Evolutionary conservation across 371 early-diverging fungal genomes (phyloP).

Genomic region (Capillidium heterosporum): DNA sequence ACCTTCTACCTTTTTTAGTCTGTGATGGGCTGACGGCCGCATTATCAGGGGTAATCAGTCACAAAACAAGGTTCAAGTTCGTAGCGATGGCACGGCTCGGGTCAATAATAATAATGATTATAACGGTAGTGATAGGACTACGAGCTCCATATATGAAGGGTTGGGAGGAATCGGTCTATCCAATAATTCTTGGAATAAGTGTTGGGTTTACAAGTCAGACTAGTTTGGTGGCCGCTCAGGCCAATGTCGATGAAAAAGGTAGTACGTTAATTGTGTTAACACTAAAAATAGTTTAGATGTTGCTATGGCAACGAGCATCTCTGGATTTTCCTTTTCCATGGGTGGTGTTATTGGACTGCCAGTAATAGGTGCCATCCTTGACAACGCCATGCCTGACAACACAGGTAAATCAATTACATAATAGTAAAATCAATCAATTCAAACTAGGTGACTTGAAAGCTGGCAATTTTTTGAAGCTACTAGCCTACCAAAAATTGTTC

Average conservation of each 20-base stretch:
- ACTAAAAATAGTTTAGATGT: slow-evolving; percentile 22
- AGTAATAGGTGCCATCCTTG: slow-evolving; percentile 13
- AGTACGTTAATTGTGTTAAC: too few species aligned
- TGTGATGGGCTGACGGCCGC: slow-evolving; percentile 14
- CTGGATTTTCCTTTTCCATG: slow-evolving; percentile 36
- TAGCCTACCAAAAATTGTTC: neutral
- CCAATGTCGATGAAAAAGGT: slow-evolving; percentile 18
- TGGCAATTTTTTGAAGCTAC: too few species aligned
- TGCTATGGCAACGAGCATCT: slow-evolving; percentile 36
- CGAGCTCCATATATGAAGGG: neutral
- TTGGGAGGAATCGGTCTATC: neutral
- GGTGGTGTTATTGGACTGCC: slow-evolving; percentile 35
- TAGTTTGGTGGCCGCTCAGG: slow-evolving; percentile 33
- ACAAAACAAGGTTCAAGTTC: slow-evolving; percentile 11
- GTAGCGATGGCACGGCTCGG: neutral
- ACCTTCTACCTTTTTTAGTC: slow-evolving; percentile 33
- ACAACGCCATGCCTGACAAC: neutral
- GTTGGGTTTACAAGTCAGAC: slow-evolving; percentile 41
- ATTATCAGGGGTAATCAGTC: slow-evolving; percentile 13
- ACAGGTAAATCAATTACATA: too few species aligned
- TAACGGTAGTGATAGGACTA: slow-evolving; percentile 17
- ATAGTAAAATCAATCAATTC: too few species aligned
- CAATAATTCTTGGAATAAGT: slow-evolving; percentile 22
- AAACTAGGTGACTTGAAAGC: too few species aligned
- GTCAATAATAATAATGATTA: slow-evolving; percentile 13